Evolutionary conservation across 768 basidiomycete species (phyloP).

Genomic region (Calocybe gangraenosa): DNA sequence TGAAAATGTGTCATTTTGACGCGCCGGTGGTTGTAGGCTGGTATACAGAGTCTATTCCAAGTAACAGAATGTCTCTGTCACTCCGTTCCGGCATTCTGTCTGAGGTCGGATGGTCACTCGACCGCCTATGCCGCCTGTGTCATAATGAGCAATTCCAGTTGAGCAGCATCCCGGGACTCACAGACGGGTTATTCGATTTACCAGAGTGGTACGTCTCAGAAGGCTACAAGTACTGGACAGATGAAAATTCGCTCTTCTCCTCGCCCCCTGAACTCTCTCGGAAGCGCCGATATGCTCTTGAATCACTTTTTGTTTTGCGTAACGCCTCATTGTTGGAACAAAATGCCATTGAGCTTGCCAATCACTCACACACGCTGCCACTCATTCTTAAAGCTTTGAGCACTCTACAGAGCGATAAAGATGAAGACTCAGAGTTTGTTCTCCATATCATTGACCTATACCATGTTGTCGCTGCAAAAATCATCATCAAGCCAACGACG

Average conservation of each 20-base stretch:
- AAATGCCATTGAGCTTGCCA: slow-evolving; percentile 59
- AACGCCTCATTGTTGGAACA: slow-evolving; percentile 72
- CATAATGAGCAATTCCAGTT: slow-evolving; percentile 76
- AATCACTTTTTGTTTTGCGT: slow-evolving; percentile 83
- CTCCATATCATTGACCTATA: slow-evolving; percentile 70
- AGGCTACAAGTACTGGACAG: slow-evolving; percentile 45
- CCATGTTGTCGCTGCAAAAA: slow-evolving; percentile 52
- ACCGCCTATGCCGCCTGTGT: slow-evolving; percentile 77
- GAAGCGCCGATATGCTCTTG: slow-evolving; percentile 73
- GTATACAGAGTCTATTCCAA: slow-evolving; percentile 77
- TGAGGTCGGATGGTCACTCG: slow-evolving; percentile 88
- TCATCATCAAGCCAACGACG: slow-evolving; percentile 28
- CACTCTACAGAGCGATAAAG: slow-evolving; percentile 54
- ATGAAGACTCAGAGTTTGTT: slow-evolving; percentile 69
- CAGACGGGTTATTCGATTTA: slow-evolving; percentile 84
- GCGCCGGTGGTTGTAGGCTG: slow-evolving; percentile 48
- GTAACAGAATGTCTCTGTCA: slow-evolving; percentile 89
- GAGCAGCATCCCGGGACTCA: slow-evolving; percentile 67
- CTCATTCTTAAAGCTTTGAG: slow-evolving; percentile 64
- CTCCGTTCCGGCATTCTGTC: slow-evolving; percentile 76
- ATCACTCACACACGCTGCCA: slow-evolving; percentile 57
- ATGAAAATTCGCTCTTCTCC: slow-evolving; percentile 50
- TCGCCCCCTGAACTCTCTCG: slow-evolving; percentile 42
- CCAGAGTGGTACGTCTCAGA: slow-evolving; percentile 77
- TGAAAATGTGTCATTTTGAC: slow-evolving; percentile 3